A percentile compares a stretch with the other conserved stretches of the same genome.
Conservation (phyloP, 83 land plant species). For the Picea engelmannii region DNA sequence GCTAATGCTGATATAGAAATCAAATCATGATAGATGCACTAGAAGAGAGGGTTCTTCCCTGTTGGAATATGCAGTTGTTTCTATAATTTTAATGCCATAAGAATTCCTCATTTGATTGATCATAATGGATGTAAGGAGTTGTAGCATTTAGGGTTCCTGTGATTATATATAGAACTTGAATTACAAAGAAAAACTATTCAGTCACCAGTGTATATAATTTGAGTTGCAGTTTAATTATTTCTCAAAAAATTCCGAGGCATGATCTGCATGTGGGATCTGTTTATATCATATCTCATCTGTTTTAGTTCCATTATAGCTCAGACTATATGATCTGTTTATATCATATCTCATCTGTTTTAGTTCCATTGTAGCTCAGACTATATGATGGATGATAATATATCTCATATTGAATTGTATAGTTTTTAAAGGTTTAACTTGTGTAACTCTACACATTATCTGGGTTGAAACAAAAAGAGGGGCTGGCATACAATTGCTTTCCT, state of each 20-base stretch:
- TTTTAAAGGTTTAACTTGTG: too few species aligned
- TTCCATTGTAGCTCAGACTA: constrained; percentile 5
- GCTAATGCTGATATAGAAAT: neutral
- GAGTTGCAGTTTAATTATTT: neutral
- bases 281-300: neutral
- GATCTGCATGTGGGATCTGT: neutral
- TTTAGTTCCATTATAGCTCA: constrained; percentile 5
- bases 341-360: neutral
- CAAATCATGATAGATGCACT: neutral
- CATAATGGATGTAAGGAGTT: neutral
- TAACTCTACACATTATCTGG: neutral
- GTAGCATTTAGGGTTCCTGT: neutral
- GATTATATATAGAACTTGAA: neutral
- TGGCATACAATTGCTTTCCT: neutral
- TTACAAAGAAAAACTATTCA: neutral
- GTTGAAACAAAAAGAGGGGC: neutral
- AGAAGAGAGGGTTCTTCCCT: neutral
- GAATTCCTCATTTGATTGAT: neutral
- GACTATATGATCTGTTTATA: neutral
- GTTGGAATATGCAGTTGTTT: neutral
- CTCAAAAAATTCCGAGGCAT: neutral
- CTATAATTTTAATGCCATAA: neutral
- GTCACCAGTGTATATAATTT: neutral
- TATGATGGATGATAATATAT: neutral
- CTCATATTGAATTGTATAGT: too few species aligned